Conservation (phyloP, 208 protist genomes). For the Crithidia sp. region DNA sequence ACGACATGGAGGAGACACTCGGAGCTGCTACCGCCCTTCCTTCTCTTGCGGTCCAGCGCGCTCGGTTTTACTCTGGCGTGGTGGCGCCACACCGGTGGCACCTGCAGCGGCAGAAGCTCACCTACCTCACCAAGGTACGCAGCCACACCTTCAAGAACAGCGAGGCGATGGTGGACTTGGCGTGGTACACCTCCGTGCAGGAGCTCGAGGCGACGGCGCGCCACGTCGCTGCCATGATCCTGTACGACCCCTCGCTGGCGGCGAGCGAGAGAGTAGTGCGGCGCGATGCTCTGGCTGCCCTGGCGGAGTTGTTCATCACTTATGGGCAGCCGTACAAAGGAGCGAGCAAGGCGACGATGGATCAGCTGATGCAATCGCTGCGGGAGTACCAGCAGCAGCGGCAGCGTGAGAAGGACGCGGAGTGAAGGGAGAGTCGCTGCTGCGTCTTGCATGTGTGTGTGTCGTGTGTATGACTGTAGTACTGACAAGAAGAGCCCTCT, state of each 20-base stretch:
- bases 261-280: conserved; percentile 40
- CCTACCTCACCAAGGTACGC: conserved; percentile 53
- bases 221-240: conserved; percentile 47
- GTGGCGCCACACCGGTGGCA: conserved; percentile 53
- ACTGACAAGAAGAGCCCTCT: too few relatives aligned
- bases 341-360: conserved; percentile 78
- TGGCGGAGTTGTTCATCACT: conserved; percentile 64
- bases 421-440: conserved; percentile 4
- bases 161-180: conserved; percentile 79
- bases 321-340: conserved; percentile 80
- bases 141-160: conserved; percentile 74
- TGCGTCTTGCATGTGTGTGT: background rate
- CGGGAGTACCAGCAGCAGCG: conserved; percentile 73
- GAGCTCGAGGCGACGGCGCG: conserved; percentile 81
- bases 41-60: conserved; percentile 6
- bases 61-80: conserved; percentile 26
- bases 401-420: conserved; percentile 47
- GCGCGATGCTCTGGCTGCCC: conserved; percentile 55
- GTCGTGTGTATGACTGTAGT: background rate
- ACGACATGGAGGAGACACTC: conserved; percentile 31
- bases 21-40: background rate
- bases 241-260: conserved; percentile 57
- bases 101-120: conserved; percentile 39
- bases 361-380: conserved; percentile 80
- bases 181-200: conserved; percentile 74